Evolutionary conservation across 306 rosid genomes (phyloP), one percentile per base, ranked within the genome.

Genomic region (Lupinus albus): DNA sequence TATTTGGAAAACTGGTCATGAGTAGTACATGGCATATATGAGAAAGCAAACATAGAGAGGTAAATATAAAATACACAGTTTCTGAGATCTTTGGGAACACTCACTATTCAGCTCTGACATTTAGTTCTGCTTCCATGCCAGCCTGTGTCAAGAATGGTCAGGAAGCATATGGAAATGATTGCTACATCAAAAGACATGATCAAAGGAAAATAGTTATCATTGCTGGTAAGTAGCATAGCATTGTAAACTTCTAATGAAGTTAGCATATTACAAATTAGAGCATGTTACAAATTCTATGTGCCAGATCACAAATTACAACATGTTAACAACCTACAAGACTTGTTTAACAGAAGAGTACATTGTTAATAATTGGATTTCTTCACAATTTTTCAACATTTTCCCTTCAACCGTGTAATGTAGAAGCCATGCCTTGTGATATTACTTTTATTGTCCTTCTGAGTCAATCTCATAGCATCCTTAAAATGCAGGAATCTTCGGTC

Each of bases 401-500:
- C 41, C 3, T 3, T 51, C 21, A 46, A 64, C 17, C 25, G 5
- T 45, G 10, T 52, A 61, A 51, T 35, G 8, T 44, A 1, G 30
- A 7, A 52, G 13, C 46, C 52, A 4, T 11, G 7, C 12, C 39
- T 57, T 16, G 7, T 13, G 38, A 71, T 28, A 3, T 14, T 20
- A 20, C 25, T 20, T 20, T 20, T 62, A 36, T 33, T 16, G 13
- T 62, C 63, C 13, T 41, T 48, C 48, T 15, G 7, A 7, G 33
- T 73, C 68, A 36, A 47, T 71, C 15, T 76, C 13, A 33, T 39
- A 50, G 15, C 55, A 49, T 67, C 53, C n/a, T 78, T 13, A 68
- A 67, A 51, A 25, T 83, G 84, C 94, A 93, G 99, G 99, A 73
- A 77, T 88, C 77, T 84, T 93, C 62, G 91, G 90, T 78, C 82